Evolutionary conservation across 495 filamentous ascomycete species (phyloP).

Genomic region (Niebla homalea): DNA sequence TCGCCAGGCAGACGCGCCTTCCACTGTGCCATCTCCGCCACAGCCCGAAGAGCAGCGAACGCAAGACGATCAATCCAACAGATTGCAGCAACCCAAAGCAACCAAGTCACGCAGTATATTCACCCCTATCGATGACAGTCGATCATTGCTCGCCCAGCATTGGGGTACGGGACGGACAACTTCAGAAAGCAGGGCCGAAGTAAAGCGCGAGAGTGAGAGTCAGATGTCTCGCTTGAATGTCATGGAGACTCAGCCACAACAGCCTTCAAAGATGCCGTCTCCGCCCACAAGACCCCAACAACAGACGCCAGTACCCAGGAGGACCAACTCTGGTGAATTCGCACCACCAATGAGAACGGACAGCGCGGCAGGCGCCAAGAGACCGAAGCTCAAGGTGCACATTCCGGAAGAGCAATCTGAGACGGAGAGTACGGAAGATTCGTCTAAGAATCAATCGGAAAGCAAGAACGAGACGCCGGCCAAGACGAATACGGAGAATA

Average conservation of each 20-base stretch:
- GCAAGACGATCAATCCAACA: conserved; percentile 36
- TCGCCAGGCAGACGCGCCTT: conserved; percentile 21
- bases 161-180: conserved; percentile 47
- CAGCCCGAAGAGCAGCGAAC: conserved; percentile 28
- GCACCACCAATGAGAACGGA: conserved; percentile 67
- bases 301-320: conserved; percentile 29
- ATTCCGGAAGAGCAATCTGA: conserved; percentile 88
- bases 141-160: conserved; percentile 77
- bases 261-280: conserved; percentile 19
- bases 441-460: conserved; percentile 62
- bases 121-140: conserved; percentile 87
- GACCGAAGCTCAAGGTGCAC: conserved; percentile 80
- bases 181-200: conserved; percentile 30
- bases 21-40: conserved; percentile 22
- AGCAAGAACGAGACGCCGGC: conserved; percentile 38
- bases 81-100: conserved; percentile 54
- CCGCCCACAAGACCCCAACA: conserved; percentile 36
- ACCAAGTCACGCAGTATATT: conserved; percentile 87
- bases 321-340: conserved; percentile 43
- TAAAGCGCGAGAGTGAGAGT: conserved; percentile 27
- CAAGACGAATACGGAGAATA: conserved; percentile 40
- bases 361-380: conserved; percentile 48
- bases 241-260: conserved; percentile 34
- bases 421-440: conserved; percentile 58
- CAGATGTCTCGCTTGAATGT: conserved; percentile 45